Base-by-base conservation (phyloP, 2,329 filamentous ascomycete genomes). In the Leptodontidium sp. region DNA sequence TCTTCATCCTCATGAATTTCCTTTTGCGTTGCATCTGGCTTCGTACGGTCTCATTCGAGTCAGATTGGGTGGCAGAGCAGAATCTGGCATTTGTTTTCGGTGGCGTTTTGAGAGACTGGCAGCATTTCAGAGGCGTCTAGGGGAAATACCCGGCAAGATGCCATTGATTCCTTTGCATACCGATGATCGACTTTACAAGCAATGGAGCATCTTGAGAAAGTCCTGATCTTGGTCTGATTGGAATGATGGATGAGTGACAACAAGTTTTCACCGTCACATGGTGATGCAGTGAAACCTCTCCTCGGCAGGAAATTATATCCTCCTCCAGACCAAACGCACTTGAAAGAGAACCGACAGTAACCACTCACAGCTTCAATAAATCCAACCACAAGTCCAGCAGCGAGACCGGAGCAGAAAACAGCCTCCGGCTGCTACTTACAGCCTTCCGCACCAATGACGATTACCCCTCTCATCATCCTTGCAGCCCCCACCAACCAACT, bases 71-170 rank as follows among this genome's bases (percentile, higher is more conserved):
- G 55, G 21, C 14, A 26, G 14, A 35, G 21, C 24, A 35, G 24
- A 35, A 11, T 11, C 12, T 49, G 43, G 26, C 59, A 62, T 35
- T 21, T 35, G 38, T 38, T 29, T 64, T 12, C 17, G 43, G 21
- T 32, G 64, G 64, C 53, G 53, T 50, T 49, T 50, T 35, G 40
- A 24, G 64, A 21, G 49, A 29, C 11, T 49, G 24, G 49, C 26
- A 64, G 49, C 49, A 47, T 65, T 65, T 17, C 61, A 21, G 38
- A 21, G 64, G 64, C 64, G 64, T 59, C 29, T 65, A n/a, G 49
- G 64, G 29, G 15, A 43, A 55, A 65, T 65, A 65, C 64, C 64
- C 64, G 35, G 64, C 64, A 59, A 59, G 40, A 24, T 26, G 52
- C 64, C 45, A 52, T n/a, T 59, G 50, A 17, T 52, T 21, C 53